phyloP scores from a whole-genome alignment of 192 early-diverging fungal genomes.

The Paraglomus occultum region DNA sequence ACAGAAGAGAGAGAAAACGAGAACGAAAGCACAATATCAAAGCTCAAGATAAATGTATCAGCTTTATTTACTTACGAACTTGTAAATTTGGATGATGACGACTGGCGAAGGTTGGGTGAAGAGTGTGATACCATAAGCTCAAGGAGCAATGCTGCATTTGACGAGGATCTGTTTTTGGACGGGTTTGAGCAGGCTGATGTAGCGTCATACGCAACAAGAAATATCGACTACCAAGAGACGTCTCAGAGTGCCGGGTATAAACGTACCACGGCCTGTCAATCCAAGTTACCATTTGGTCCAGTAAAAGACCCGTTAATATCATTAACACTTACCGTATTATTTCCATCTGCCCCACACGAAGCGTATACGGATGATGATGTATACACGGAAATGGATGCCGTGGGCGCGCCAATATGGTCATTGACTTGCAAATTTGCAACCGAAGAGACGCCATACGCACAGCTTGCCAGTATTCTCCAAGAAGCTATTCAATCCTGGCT shows the following conservation, averaged over 20 bases:
- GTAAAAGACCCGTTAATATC: conserved; percentile 54
- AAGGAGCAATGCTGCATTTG: background rate
- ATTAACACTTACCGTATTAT: conserved; percentile 43
- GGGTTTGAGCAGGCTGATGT: conserved; percentile 13
- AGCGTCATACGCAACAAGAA: conserved; percentile 1
- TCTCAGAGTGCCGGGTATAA: conserved; percentile 32
- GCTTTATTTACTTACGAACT: conserved; percentile 53
- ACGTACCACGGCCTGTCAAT: conserved; percentile 27
- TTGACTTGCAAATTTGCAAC: conserved; percentile 43
- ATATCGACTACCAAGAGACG: conserved; percentile 29
- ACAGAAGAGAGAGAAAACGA: conserved; percentile 6
- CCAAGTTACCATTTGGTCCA: conserved; percentile 50
- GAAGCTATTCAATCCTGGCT: conserved; percentile 48
- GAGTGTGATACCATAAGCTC: background rate
- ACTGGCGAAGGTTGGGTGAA: conserved; percentile 43
- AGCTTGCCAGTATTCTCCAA: conserved; percentile 44
- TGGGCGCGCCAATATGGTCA: conserved; percentile 45
- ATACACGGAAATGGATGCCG: conserved; percentile 51
- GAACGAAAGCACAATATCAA: background rate
- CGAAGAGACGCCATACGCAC: conserved; percentile 36
- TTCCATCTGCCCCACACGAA: conserved; percentile 40
- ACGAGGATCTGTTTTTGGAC: conserved; percentile 27
- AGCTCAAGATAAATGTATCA: conserved; percentile 25
- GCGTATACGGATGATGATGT: conserved; percentile 41
- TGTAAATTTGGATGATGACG: conserved; percentile 53